These are phyloP conservation scores for Adansonia madagascariensis DNA, from an alignment of 441 rosid species.

Conservation along the genomic window DNA sequence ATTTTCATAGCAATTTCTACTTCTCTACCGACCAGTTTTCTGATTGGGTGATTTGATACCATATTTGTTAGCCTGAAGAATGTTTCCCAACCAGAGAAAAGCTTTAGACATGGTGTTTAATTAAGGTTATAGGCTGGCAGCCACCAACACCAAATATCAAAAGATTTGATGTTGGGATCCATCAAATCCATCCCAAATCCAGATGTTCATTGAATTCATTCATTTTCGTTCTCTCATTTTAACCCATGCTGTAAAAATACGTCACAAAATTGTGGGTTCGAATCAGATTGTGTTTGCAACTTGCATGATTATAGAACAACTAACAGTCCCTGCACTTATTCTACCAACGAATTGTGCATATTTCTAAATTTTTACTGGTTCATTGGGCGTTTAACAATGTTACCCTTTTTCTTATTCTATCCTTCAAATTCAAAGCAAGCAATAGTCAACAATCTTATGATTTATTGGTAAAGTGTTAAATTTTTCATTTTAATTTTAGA, in stretches of 20 bases:
- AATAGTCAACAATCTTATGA: neutral
- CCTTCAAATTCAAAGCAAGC: neutral
- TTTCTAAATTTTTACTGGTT: neutral
- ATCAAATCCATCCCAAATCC: neutral
- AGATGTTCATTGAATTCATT: constrained; percentile 21
- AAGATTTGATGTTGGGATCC: constrained; percentile 20
- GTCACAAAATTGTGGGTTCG: neutral
- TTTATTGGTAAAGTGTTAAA: too few relatives aligned
- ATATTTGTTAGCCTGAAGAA: constrained; percentile 21
- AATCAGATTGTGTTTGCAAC: constrained; percentile 10
- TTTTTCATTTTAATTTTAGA: neutral
- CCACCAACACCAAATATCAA: neutral
- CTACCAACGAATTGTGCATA: neutral
- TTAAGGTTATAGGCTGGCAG: constrained; percentile 11
- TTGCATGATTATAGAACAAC: constrained; percentile 3
- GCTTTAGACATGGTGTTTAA: neutral
- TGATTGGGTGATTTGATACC: constrained; percentile 13
- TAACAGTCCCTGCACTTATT: neutral
- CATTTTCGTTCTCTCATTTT: neutral
- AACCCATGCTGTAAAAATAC: neutral
- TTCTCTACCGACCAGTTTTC: constrained; percentile 13
- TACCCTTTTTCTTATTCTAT: neutral
- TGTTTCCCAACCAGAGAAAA: constrained; percentile 9
- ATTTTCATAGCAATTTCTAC: neutral
- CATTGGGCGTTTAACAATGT: neutral